Evolutionary conservation across 2,329 filamentous ascomycete genomes (phyloP), one percentile per base, ranked within the genome.

Genomic region (Xylariales sp.): DNA sequence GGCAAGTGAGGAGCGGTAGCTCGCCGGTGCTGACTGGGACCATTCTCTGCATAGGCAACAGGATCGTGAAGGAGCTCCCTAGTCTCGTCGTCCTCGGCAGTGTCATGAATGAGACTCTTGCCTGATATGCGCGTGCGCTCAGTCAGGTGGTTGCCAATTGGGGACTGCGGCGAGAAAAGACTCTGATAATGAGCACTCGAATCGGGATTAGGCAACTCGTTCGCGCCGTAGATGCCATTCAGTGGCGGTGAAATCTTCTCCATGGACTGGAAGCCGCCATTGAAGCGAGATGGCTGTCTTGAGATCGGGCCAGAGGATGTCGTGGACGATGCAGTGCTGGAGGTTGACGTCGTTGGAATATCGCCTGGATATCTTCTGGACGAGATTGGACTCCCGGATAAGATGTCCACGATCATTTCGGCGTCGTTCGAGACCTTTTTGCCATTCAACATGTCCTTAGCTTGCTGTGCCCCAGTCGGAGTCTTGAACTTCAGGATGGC

Each of bases 1-100:
- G 85, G 83, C 28, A 90, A 68, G 45, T 86, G 80, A 19, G 86
- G 81, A 40, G 82, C 86, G 1, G 84, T 89, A 28, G 80, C 77
- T 49, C 82, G 80, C 40, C 87, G 82, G 51, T 76, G 71, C 45
- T 74, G 66, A 29, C 48, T 52, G 41, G 76, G 69, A 2, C 81
- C 83, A 53, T 81, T 87, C 54, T 90, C 84, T 8, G 86, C 87
- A 56, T 82, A 88, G 7, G 77, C 82, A 31, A 86, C 72, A 0
- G 84, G 80, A 41, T 88, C 81, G 44, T 84, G 83, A 33, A 88
- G 69, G n/a, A 89, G 69, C 51, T 82, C 76, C 24, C 74, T 78
- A 2, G 84, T 86, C 56, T 88, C 85, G 37, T 88, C 84, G 48
- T 85, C 80, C 37, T 80, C 76, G 20, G 77, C 79, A 12, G 74